Evolutionary conservation across 2,329 filamentous ascomycete genomes (phyloP).

Genomic region (Monosporascus sp.): DNA sequence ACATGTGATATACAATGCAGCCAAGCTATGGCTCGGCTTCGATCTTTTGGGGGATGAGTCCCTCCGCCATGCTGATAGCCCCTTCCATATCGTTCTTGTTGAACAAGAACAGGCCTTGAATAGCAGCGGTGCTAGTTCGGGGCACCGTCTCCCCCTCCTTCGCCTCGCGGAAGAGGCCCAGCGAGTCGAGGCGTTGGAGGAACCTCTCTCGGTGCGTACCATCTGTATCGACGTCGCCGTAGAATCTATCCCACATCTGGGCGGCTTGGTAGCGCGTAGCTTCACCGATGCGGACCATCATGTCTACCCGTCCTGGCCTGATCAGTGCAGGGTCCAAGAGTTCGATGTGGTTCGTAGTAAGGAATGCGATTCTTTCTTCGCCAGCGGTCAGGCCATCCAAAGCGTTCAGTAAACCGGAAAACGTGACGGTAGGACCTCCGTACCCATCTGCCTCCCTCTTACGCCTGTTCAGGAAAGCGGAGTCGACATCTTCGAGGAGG

Average conservation of each 20-base stretch:
- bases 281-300: slow-evolving; percentile 86
- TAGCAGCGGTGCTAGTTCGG: slow-evolving; percentile 77
- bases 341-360: slow-evolving; percentile 93
- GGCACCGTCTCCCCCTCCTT: slow-evolving; percentile 41
- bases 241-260: slow-evolving; percentile 92
- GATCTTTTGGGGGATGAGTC: slow-evolving; percentile 53
- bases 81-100: slow-evolving; percentile 89
- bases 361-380: slow-evolving; percentile 88
- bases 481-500: slow-evolving; percentile 84
- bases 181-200: slow-evolving; percentile 60
- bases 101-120: slow-evolving; percentile 92
- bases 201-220: slow-evolving; percentile 63
- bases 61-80: slow-evolving; percentile 74
- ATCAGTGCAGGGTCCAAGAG: slow-evolving; percentile 84
- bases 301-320: slow-evolving; percentile 85
- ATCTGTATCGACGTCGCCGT: slow-evolving; percentile 69
- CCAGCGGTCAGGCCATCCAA: slow-evolving; percentile 90
- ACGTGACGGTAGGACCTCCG: slow-evolving; percentile 82
- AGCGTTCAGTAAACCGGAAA: slow-evolving; percentile 82
- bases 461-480: slow-evolving; percentile 78
- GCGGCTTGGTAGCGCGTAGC: slow-evolving; percentile 79
- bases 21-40: slow-evolving; percentile 35
- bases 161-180: slow-evolving; percentile 63
- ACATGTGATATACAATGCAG: slow-evolving; percentile 4
- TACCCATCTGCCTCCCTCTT: slow-evolving; percentile 79